Conservation (phyloP, 768 basidiomycete genomes). For the Trametes cingulata region DNA sequence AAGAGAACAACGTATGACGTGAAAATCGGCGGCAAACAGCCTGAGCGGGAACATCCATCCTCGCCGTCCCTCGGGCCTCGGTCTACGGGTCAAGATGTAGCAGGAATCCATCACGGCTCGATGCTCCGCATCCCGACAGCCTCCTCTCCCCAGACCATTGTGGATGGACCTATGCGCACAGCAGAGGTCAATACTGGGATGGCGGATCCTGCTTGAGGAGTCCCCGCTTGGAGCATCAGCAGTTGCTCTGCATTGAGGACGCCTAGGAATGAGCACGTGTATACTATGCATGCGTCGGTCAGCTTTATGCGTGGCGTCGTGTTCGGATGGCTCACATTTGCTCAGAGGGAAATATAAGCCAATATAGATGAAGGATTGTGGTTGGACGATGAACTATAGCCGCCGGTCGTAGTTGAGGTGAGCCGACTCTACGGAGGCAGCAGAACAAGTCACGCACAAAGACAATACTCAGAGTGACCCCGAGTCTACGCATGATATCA, state of each 20-base stretch:
- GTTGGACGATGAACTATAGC: not conserved
- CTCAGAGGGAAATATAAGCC: not conserved
- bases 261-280: conserved; percentile 9
- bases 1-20: too few species aligned
- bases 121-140: not conserved
- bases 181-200: conserved; percentile 7
- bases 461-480: not conserved
- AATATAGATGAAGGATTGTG: not conserved
- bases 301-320: too few species aligned
- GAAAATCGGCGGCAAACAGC: too few species aligned
- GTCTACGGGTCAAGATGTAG: too few species aligned
- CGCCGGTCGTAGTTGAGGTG: too few species aligned
- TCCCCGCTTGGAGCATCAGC: not conserved
- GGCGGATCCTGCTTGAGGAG: not conserved
- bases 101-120: too few species aligned
- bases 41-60: too few species aligned
- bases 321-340: not conserved
- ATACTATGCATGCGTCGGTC: not conserved
- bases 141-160: not conserved
- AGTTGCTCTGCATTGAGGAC: conserved; percentile 9
- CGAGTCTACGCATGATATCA: not conserved
- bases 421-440: not conserved
- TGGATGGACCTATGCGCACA: conserved; percentile 1
- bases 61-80: too few species aligned
- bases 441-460: not conserved